phyloP scores from a whole-genome alignment of 495 filamentous ascomycete genomes.

The Lentithecium fluviatile region DNA sequence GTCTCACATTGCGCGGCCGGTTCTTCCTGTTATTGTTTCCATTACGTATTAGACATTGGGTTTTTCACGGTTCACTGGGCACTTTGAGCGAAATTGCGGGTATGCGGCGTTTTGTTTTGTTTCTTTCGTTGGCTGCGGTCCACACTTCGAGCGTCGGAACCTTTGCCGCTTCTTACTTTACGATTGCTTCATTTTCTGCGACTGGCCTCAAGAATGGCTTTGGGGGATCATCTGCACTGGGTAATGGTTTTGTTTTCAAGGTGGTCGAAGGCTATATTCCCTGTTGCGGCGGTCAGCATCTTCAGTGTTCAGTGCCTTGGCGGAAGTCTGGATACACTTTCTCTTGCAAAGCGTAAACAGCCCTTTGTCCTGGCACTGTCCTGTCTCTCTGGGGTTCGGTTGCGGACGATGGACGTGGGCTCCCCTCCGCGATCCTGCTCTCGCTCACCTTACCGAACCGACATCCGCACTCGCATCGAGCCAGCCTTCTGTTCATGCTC shows the following conservation, averaged over 20 bases:
- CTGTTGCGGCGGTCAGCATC: no score
- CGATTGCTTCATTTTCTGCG: conserved; percentile 15
- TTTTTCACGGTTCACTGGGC: conserved; percentile 14
- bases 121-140: conserved; percentile 10
- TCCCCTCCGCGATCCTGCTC: no score
- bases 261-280: not conserved
- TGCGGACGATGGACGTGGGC: no score
- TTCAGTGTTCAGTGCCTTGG: no score
- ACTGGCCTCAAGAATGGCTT: conserved; percentile 21
- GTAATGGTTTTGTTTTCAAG: conserved; percentile 24
- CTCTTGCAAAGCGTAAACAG: no score
- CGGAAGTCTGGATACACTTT: no score
- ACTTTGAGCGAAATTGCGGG: conserved; percentile 27
- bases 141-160: not conserved
- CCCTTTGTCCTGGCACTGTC: no score
- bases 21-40: conserved; percentile 17
- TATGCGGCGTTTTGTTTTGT: conserved; percentile 15
- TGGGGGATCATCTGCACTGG: conserved; percentile 2
- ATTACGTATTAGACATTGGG: conserved; percentile 21
- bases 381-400: no score
- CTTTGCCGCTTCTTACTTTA: conserved; percentile 1
- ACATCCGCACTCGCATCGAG: no score
- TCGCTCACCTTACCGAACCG: no score
- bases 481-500: not conserved
- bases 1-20: conserved; percentile 12